Conservation (phyloP, 1,284 basidiomycete species). For the Xerocomus nothofagi region DNA sequence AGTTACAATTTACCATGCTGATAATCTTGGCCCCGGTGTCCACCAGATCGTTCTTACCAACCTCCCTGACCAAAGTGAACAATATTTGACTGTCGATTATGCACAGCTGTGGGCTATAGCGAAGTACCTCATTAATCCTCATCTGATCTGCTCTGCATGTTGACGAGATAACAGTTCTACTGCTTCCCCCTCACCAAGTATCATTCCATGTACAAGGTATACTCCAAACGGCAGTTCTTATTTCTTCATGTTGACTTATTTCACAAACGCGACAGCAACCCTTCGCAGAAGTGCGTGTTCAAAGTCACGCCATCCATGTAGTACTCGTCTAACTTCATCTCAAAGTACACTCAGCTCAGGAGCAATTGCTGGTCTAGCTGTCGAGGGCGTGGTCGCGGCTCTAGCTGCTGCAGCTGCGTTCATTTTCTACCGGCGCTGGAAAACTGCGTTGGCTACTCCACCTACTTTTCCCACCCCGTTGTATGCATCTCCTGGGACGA, state of each 20-base stretch:
- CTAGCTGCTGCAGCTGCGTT: slow-evolving; percentile 18
- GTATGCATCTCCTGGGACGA: slow-evolving; percentile 2
- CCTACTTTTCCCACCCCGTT: slow-evolving; percentile 4
- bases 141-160: not conserved
- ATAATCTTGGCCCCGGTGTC: slow-evolving; percentile 28
- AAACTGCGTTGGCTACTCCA: slow-evolving; percentile 1
- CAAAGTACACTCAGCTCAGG: slow-evolving; percentile 26
- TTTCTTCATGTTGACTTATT: slow-evolving; percentile 1
- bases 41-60: slow-evolving; percentile 26
- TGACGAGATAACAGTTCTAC: slow-evolving; percentile 6
- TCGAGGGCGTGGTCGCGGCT: slow-evolving; percentile 16
- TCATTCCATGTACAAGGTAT: slow-evolving; percentile 14
- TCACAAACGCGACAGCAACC: not conserved
- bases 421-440: slow-evolving; percentile 30
- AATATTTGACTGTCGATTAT: slow-evolving; percentile 27
- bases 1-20: slow-evolving; percentile 29
- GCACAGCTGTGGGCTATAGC: slow-evolving; percentile 20
- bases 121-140: slow-evolving; percentile 10
- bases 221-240: not conserved
- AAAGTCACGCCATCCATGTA: not conserved
- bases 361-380: slow-evolving; percentile 24
- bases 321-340: not conserved
- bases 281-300: slow-evolving; percentile 14
- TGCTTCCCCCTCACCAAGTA: not conserved
- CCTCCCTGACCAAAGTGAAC: slow-evolving; percentile 20